Evolutionary conservation across 768 basidiomycete genomes (phyloP).

Genomic region (Naematelia aurantialba): DNA sequence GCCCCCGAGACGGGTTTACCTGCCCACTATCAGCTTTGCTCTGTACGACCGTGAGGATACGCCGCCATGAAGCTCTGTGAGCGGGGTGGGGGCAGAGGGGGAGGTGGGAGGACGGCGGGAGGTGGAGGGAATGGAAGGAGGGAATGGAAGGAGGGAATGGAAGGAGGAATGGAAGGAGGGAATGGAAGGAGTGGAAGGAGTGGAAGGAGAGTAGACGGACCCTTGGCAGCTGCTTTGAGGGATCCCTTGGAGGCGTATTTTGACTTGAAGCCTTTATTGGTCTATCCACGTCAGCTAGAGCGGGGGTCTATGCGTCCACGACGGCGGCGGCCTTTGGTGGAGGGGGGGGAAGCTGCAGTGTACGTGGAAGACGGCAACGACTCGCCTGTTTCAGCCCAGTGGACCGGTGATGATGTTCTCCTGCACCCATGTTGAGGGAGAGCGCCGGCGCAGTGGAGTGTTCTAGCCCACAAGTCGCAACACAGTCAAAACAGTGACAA

Average conservation of each 20-base stretch:
- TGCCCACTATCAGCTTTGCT: too few relatives aligned
- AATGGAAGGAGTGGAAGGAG: too few relatives aligned
- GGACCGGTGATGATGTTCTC: background rate
- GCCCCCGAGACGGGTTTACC: constrained; percentile 58
- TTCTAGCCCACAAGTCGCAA: background rate
- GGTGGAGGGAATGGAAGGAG: too few relatives aligned
- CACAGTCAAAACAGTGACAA: background rate
- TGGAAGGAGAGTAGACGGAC: constrained; percentile 48
- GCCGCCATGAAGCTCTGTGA: too few relatives aligned
- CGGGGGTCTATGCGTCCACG: too few relatives aligned
- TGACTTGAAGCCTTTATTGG: constrained; percentile 90
- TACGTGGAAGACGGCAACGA: background rate
- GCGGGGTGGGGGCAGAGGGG: too few relatives aligned
- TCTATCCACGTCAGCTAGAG: constrained; percentile 53
- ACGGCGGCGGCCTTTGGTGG: too few relatives aligned
- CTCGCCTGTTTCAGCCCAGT: background rate
- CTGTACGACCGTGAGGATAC: background rate
- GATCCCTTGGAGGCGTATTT: constrained; percentile 82
- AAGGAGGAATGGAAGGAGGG: too few relatives aligned
- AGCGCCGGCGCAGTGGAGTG: too few relatives aligned
- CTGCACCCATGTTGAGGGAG: background rate
- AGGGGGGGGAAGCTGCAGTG: too few relatives aligned
- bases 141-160: too few relatives aligned
- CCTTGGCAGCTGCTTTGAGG: constrained; percentile 79
- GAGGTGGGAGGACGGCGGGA: too few relatives aligned